These are phyloP conservation scores for Wickerhamiella spandovensis DNA, from an alignment of 805 yeast species.

Conservation along the genomic window DNA sequence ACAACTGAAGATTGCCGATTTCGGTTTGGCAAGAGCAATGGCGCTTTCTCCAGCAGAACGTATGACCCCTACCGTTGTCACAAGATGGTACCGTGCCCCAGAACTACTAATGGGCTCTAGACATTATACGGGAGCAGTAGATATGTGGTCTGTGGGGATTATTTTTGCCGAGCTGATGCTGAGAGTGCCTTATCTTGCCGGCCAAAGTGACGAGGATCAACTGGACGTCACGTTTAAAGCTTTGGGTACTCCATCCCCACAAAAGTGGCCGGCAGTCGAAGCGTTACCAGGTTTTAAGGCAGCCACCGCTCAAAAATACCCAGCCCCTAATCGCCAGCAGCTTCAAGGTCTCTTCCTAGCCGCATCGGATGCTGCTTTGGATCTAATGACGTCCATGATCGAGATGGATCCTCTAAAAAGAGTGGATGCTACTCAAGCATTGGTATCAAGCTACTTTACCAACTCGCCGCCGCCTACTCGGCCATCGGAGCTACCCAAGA, in stretches of 20 bases:
- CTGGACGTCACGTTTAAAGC: conserved; percentile 89
- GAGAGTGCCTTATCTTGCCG: conserved; percentile 90
- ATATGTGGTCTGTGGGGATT: conserved; percentile 92
- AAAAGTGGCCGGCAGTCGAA: conserved; percentile 81
- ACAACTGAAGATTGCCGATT: conserved; percentile 87
- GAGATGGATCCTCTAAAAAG: conserved; percentile 67
- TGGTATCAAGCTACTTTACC: conserved; percentile 51
- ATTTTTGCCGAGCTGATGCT: conserved; percentile 94
- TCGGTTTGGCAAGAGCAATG: conserved; percentile 81
- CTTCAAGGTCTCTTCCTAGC: conserved; percentile 75
- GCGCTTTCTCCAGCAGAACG: conserved; percentile 50
- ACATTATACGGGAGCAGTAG: conserved; percentile 81
- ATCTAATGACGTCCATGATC: conserved; percentile 58
- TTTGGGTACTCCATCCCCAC: conserved; percentile 89
- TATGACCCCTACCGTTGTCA: conserved; percentile 86
- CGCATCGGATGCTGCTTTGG: conserved; percentile 75
- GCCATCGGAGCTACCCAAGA: conserved; percentile 46
- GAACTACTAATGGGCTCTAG: conserved; percentile 80
- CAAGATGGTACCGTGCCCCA: conserved; percentile 97
- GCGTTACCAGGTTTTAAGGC: conserved; percentile 52
- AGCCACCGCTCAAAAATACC: conserved; percentile 38
- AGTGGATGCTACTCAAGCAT: conserved; percentile 48
- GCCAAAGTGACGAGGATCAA: conserved; percentile 81
- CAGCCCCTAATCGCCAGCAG: conserved; percentile 72
- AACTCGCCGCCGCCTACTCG: conserved; percentile 67